Conservation (phyloP, 768 basidiomycete species). For the Amanita subjunquillea region DNA sequence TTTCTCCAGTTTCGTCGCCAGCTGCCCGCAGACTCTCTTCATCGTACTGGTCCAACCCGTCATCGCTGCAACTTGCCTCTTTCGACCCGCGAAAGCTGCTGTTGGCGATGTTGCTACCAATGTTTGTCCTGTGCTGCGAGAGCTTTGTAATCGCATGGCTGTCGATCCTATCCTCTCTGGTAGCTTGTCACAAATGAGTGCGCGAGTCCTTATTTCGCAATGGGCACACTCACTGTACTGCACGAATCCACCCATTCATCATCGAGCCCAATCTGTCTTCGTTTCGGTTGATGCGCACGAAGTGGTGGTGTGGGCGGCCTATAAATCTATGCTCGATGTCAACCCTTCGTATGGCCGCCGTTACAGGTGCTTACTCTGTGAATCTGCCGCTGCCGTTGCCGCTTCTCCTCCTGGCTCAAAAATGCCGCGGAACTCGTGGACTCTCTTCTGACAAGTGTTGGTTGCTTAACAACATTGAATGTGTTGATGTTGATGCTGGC, state of each 20-base stretch:
- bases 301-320: conserved; percentile 5
- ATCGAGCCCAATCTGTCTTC: background rate
- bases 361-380: background rate
- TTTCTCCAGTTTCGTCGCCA: background rate
- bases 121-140: conserved; percentile 3
- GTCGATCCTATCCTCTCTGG: background rate
- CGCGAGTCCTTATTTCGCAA: background rate
- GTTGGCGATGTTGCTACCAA: background rate
- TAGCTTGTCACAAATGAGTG: background rate
- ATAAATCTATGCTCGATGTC: background rate
- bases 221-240: background rate
- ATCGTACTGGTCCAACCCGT: background rate
- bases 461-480: background rate
- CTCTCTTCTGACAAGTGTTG: background rate
- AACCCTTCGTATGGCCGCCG: background rate
- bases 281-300: background rate
- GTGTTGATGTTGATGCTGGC: background rate
- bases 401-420: background rate
- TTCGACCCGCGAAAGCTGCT: background rate
- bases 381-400: background rate
- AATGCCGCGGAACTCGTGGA: background rate
- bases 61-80: background rate
- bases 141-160: conserved; percentile 3
- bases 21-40: background rate
- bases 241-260: background rate